Percentiles rank a stretch among this genome's conserved stretches.
Conservation (phyloP, 768 basidiomycete species). For the Fomitopsis serialis region DNA sequence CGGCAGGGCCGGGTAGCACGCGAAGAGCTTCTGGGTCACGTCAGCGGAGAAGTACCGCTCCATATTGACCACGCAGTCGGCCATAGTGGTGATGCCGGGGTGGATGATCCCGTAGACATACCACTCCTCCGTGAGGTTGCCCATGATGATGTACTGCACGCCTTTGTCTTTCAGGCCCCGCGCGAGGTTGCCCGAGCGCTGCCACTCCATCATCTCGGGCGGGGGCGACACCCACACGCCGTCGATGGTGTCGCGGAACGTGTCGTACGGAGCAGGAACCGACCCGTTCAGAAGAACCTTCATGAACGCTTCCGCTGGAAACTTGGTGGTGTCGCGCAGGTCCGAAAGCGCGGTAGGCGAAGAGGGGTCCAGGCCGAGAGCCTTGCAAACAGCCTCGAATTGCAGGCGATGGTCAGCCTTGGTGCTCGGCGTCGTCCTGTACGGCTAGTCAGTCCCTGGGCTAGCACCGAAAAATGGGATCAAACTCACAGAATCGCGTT, state of each 20-base stretch:
- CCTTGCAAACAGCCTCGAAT: constrained; percentile 55
- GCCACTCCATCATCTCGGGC: constrained; percentile 63
- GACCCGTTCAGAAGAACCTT: constrained; percentile 52
- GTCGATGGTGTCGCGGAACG: constrained; percentile 65
- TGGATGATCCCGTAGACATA: constrained; percentile 71
- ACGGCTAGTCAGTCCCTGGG: too few relatives aligned
- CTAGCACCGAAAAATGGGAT: too few relatives aligned
- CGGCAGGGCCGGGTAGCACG: constrained; percentile 36
- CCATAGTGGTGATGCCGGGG: constrained; percentile 39
- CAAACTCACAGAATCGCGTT: constrained; percentile 71
- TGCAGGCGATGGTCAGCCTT: constrained; percentile 53
- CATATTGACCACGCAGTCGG: constrained; percentile 54
- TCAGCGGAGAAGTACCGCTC: constrained; percentile 52
- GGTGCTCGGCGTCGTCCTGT: constrained; percentile 48
- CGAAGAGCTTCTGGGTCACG: constrained; percentile 40
- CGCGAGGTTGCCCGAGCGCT: constrained; percentile 56
- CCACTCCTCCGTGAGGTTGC: constrained; percentile 73
- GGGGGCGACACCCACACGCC: constrained; percentile 48
- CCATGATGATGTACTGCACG: constrained; percentile 53
- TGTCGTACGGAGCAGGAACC: constrained; percentile 47
- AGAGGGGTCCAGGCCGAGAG: constrained; percentile 50
- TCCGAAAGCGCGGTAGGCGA: constrained; percentile 42
- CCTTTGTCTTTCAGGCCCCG: constrained; percentile 52
- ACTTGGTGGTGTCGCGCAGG: constrained; percentile 42
- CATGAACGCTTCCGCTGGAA: constrained; percentile 47